Conservation (phyloP, 805 yeast genomes). For the Wickerhamiella dianesei region DNA sequence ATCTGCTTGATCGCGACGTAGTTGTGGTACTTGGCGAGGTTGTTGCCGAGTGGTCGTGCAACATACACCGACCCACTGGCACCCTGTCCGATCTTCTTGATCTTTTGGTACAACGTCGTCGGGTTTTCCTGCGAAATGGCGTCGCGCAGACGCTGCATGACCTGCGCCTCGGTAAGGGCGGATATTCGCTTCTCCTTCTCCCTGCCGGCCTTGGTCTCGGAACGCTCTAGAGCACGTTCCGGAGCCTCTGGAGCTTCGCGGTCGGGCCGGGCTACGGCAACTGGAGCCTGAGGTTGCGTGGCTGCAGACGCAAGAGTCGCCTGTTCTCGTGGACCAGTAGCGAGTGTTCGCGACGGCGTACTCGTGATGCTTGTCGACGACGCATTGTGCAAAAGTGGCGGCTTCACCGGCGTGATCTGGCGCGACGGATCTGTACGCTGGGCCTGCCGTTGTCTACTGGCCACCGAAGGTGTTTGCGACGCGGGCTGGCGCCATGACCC, state of each 20-base stretch:
- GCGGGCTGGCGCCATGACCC: background rate
- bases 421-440: background rate
- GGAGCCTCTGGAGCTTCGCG: constrained; percentile 28
- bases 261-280: constrained; percentile 18
- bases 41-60: constrained; percentile 42
- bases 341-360: background rate
- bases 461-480: background rate
- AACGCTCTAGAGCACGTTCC: constrained; percentile 12
- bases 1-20: constrained; percentile 83
- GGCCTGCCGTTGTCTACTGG: background rate
- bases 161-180: constrained; percentile 72
- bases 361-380: background rate
- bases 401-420: background rate
- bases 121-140: constrained; percentile 83
- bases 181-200: constrained; percentile 45
- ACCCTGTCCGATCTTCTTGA: constrained; percentile 90
- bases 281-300: constrained; percentile 19
- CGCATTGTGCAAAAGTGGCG: background rate
- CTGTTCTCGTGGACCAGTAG: background rate
- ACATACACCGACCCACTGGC: constrained; percentile 96
- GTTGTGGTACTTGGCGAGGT: constrained; percentile 19
- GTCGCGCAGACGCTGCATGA: constrained; percentile 63
- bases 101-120: constrained; percentile 38
- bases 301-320: background rate
- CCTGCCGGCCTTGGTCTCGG: constrained; percentile 42